Evolutionary conservation across 306 rosid species (phyloP).

Genomic region (Glycine soja): DNA sequence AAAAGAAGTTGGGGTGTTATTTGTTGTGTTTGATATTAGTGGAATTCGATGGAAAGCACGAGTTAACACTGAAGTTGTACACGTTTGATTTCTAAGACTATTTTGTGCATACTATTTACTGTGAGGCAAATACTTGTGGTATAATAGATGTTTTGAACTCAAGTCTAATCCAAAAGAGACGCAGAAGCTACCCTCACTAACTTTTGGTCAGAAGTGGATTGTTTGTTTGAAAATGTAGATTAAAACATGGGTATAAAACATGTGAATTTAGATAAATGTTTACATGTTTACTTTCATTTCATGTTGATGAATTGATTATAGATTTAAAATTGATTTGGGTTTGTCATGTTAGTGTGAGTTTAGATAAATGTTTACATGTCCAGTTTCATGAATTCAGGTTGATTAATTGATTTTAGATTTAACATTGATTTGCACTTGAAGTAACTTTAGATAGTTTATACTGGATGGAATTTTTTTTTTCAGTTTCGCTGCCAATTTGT

Average conservation of each 20-base stretch:
- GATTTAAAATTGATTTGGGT: neutral
- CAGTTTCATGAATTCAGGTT: neutral
- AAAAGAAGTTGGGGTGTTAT: constrained; percentile 3
- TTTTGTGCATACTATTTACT: constrained; percentile 3
- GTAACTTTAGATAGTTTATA: neutral
- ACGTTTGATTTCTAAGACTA: neutral
- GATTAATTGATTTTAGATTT: neutral
- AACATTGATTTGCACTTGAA: neutral
- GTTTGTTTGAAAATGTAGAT: neutral
- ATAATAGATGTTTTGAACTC: neutral
- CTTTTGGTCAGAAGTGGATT: neutral
- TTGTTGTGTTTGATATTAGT: constrained; percentile 22
- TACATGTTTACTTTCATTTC: neutral
- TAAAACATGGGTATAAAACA: neutral
- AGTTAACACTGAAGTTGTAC: neutral
- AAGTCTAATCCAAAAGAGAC: neutral
- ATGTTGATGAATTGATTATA: neutral
- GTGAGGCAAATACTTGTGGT: neutral
- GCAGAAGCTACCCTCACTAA: neutral
- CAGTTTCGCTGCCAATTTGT: neutral
- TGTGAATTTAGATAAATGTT: neutral
- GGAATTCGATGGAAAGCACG: constrained; percentile 10
- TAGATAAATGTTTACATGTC: neutral
- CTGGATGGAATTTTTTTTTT: neutral
- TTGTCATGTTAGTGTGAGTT: too few relatives aligned